Evolutionary conservation across 2,329 filamentous ascomycete species (phyloP).

Genomic region (Cladosporium sp.): DNA sequence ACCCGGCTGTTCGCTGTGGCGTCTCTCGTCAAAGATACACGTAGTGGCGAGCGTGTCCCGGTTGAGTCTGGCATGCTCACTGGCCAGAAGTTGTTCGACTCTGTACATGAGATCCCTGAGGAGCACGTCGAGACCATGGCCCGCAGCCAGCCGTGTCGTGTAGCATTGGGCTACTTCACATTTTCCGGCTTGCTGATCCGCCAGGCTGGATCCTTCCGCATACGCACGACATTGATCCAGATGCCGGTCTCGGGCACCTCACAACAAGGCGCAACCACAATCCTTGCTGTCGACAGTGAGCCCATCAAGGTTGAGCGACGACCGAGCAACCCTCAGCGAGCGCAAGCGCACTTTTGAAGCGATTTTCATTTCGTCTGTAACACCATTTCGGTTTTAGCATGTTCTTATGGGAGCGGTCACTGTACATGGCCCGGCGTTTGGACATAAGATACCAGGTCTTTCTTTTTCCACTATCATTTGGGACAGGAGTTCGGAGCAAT

Average conservation of each 20-base stretch:
- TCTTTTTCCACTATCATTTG: not conserved
- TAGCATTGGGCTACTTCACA: slow-evolving; percentile 36
- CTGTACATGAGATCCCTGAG: slow-evolving; percentile 35
- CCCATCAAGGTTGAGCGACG: slow-evolving; percentile 36
- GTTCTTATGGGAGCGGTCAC: not conserved
- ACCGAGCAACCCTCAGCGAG: slow-evolving; percentile 2
- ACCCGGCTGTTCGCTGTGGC: slow-evolving; percentile 34
- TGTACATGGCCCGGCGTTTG: slow-evolving; percentile 12
- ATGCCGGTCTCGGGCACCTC: slow-evolving; percentile 30
- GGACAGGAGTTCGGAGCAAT: not conserved
- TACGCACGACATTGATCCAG: slow-evolving; percentile 36
- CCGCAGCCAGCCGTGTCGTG: slow-evolving; percentile 33
- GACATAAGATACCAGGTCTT: slow-evolving; percentile 20
- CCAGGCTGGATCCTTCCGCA: slow-evolving; percentile 35
- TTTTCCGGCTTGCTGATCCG: slow-evolving; percentile 37
- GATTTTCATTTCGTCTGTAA: not conserved
- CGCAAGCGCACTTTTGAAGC: slow-evolving; percentile 7
- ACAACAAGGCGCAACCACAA: slow-evolving; percentile 27
- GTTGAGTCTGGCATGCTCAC: slow-evolving; percentile 35
- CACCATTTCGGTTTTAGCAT: slow-evolving; percentile 7
- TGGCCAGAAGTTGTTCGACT: slow-evolving; percentile 39
- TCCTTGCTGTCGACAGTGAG: slow-evolving; percentile 36
- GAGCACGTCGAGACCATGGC: slow-evolving; percentile 32
- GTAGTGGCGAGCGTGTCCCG: slow-evolving; percentile 33
- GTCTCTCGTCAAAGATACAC: slow-evolving; percentile 34